A percentile compares a stretch with the other conserved stretches of the same genome.
These are phyloP conservation scores for Vitis hybrid DNA, from an alignment of 177 flowering plant species.

Conservation along the genomic window DNA sequence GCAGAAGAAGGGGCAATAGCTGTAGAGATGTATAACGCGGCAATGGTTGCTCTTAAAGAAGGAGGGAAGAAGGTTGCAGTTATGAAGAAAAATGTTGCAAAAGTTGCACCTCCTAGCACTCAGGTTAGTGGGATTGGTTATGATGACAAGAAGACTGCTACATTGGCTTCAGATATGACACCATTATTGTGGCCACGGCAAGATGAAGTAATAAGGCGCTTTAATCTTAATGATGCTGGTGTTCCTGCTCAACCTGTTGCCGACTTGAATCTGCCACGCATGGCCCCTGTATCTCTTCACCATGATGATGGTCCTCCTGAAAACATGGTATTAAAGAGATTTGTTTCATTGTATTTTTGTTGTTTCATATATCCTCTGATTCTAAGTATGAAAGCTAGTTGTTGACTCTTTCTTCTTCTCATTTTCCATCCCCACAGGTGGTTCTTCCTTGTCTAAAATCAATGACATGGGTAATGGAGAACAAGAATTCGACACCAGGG, in stretches of 20 bases:
- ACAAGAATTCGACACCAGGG: constrained; percentile 48
- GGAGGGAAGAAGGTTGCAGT: constrained; percentile 52
- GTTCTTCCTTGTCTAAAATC: constrained; percentile 78
- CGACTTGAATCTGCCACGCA: constrained; percentile 54
- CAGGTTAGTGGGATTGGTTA: constrained; percentile 36
- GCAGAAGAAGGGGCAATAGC: constrained; percentile 79
- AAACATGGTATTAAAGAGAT: constrained; percentile 43
- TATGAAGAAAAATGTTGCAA: constrained; percentile 62
- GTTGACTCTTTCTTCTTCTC: constrained; percentile 1
- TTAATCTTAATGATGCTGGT: constrained; percentile 56
- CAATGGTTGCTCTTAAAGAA: constrained; percentile 60
- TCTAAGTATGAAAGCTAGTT: background rate
- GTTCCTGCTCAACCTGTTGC: constrained; percentile 34
- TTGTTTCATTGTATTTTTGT: background rate
- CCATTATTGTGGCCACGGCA: constrained; percentile 73
- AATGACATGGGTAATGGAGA: constrained; percentile 93
- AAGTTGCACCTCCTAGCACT: constrained; percentile 42
- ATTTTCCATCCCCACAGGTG: constrained; percentile 26
- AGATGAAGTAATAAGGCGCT: constrained; percentile 41
- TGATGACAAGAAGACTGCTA: constrained; percentile 40
- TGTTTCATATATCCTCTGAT: background rate
- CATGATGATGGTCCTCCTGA: constrained; percentile 60
- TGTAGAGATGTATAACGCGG: constrained; percentile 62
- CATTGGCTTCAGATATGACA: constrained; percentile 40
- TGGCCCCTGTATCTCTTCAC: constrained; percentile 64